Percentiles rank a stretch among this genome's conserved stretches.
Conservation (phyloP, 2,329 filamentous ascomycete species). For the Colletotrichum navitas region DNA sequence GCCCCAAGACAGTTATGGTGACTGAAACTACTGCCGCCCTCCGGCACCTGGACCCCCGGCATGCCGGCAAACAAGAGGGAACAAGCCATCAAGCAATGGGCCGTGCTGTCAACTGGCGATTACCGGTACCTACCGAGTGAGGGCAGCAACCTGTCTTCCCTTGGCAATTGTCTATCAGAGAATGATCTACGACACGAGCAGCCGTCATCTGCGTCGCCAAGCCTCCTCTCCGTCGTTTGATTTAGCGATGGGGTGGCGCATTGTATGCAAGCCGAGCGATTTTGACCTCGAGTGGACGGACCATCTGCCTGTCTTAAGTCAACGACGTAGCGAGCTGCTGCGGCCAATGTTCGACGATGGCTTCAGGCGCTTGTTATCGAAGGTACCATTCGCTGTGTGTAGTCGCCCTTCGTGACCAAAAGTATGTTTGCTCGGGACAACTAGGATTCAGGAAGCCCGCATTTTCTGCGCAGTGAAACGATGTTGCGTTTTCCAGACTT, state of each 20-base stretch:
- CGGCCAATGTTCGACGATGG: background rate
- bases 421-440: background rate
- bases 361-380: background rate
- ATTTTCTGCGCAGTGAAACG: background rate
- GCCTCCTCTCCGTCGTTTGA: background rate
- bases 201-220: slow-evolving; percentile 15
- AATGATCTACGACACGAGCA: slow-evolving; percentile 3
- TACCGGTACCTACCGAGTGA: slow-evolving; percentile 21
- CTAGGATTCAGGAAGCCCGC: background rate
- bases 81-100: slow-evolving; percentile 29
- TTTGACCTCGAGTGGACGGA: slow-evolving; percentile 1
- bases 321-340: slow-evolving; percentile 2
- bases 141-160: background rate
- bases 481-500: background rate
- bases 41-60: slow-evolving; percentile 22
- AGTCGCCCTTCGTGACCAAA: background rate
- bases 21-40: slow-evolving; percentile 23
- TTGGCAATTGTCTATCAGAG: slow-evolving; percentile 23
- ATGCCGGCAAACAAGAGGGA: slow-evolving; percentile 16
- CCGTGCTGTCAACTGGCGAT: slow-evolving; percentile 32
- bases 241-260: background rate
- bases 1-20: background rate
- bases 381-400: background rate
- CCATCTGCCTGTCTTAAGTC: background rate
- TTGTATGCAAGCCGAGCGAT: background rate